Conservation (phyloP, 352 stramenopile genomes). For the Phytophthora pistaciae region DNA sequence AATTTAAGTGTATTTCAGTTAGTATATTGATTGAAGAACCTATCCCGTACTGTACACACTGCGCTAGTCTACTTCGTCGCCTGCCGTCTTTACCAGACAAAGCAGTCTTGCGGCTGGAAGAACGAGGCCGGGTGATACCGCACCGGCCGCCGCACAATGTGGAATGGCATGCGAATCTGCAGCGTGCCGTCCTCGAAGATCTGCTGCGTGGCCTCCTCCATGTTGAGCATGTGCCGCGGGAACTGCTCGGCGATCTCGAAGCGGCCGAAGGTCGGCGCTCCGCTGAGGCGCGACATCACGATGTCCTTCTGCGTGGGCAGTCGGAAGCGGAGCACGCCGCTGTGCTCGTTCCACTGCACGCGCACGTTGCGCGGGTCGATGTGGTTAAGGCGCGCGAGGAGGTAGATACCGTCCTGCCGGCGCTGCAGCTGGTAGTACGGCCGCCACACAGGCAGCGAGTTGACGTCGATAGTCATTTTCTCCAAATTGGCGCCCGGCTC, state of each 20-base stretch:
- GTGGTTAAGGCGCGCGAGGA: slow-evolving; percentile 42
- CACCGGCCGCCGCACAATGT: slow-evolving; percentile 37
- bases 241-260: slow-evolving; percentile 75
- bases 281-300: slow-evolving; percentile 60
- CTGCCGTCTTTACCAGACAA: slow-evolving; percentile 37
- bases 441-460: slow-evolving; percentile 56
- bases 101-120: slow-evolving; percentile 49
- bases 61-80: too few species aligned
- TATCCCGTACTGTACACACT: too few species aligned
- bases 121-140: slow-evolving; percentile 42
- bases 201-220: slow-evolving; percentile 66
- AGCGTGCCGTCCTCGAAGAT: slow-evolving; percentile 56
- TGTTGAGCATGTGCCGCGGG: slow-evolving; percentile 48
- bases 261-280: slow-evolving; percentile 64
- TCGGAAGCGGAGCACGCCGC: slow-evolving; percentile 55
- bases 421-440: slow-evolving; percentile 74
- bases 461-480: slow-evolving; percentile 25
- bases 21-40: too few species aligned
- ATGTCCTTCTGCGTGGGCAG: slow-evolving; percentile 68
- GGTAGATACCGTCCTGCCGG: slow-evolving; percentile 51
- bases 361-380: neutral
- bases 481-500: neutral
- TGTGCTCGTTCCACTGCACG: slow-evolving; percentile 36
- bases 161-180: slow-evolving; percentile 69
- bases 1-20: too few species aligned